Evolutionary conservation across 2,329 filamentous ascomycete species (phyloP), one percentile per base, ranked within the genome.

Genomic region (Venturia pyrina): DNA sequence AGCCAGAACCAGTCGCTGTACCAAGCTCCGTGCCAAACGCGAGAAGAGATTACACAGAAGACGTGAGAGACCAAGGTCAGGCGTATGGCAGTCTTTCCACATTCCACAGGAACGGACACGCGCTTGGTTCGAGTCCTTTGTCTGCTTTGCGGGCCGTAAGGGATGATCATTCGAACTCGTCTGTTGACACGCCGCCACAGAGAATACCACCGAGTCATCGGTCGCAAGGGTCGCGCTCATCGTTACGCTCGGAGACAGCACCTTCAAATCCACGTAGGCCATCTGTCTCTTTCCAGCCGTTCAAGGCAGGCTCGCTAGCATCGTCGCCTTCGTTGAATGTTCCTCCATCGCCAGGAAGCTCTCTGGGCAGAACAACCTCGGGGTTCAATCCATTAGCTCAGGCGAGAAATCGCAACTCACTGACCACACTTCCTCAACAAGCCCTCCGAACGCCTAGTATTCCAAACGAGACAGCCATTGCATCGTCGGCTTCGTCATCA

Each of bases 261-360:
- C 72, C 73, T 17, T 72, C 76, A 28, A 78, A 83, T 61, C 82
- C 82, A 64, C 85, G 92, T 70, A 86, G 91, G 64, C 88, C 90
- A 7, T 97, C 91, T 0, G 85, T 96, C 28, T 96, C 91, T 0
- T 96, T 97, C 72, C 91, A 96, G 71, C 93, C 93, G 0, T 99
- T 99, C 80, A 99, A 99, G 77, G 91, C 93, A 17, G 93, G 93
- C 13, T 96, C 93, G 1, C 81, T 98, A n/a, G 96, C 93, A 1
- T 91, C 90, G 4, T 97, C 93, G 5, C 93, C 93, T 21, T 77
- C 72, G n/a, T 68, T 79, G 5, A 78, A 81, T 50, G 77, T 82
- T 50, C 80, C 80, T n/a, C 78, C 78, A 7, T 86, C 83, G 8
- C 84, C 83, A 40, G 79, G 82, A 67, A 81, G 78, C 32, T 79